Evolutionary conservation across 2,329 filamentous ascomycete genomes (phyloP), one percentile per base, ranked within the genome.

Genomic region (Trichoderma breve): DNA sequence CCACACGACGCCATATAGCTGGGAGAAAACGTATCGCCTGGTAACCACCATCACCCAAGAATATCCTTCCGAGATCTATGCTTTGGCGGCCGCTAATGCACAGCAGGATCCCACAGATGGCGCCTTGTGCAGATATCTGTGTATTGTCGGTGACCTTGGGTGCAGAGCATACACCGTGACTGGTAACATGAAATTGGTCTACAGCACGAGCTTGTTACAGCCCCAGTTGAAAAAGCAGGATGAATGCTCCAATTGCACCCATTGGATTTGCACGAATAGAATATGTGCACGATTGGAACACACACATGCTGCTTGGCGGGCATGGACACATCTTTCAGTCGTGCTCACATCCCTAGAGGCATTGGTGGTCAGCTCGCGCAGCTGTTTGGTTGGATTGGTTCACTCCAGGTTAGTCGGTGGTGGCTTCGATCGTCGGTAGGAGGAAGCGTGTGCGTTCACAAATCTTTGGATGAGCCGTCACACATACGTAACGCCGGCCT

Each of bases 1-100:
- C 64, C 57, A 67, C 57, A 58, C 51, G 28, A 61, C 28, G 63
- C 21, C 32, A 62, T 69, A 30, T 34, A 51, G 28, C 53, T 12
- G 58, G 36, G 43, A 53, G 30, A 67, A 63, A 43, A 71, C 62
- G 61, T 47, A 75, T 76, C 79, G 76, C 79, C 78, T 76, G 76
- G 75, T 80, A 75, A 75, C 74, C 73, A 75, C 74, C 73, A 67
- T 76, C 73, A 67, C 75, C 74, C 74, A 73, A 76, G 73, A 73
- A 55, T 75, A 71, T 76, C 74, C 76, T 76, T 78, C 76, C 76
- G 74, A 80, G 77, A 80, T 80, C 77, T 80, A 75, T 78, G 73
- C 73, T 77, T 73, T 77, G 77, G 75, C 76, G 75, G 76, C 78
- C 78, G 76, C 79, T 80, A 79, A 81, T 80, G 80, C 80, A 79